These are phyloP conservation scores for Prosopis cineraria DNA, from an alignment of 306 rosid genomes.

Conservation along the genomic window DNA sequence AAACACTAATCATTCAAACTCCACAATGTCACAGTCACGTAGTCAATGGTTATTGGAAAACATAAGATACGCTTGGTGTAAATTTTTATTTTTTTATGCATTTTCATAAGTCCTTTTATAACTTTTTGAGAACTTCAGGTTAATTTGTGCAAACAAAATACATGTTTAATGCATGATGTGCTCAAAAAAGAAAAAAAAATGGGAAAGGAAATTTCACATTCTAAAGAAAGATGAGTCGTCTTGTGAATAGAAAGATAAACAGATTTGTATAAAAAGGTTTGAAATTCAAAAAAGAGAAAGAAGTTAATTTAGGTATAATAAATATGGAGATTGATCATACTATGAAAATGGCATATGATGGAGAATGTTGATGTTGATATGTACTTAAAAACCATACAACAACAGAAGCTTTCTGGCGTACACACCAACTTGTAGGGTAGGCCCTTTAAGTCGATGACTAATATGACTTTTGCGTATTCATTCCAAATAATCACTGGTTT, in stretches of 20 bases:
- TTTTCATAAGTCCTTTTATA: background rate
- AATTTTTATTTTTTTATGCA: background rate
- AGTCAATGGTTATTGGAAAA: background rate
- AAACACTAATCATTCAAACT: background rate
- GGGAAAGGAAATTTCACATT: background rate
- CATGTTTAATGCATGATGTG: background rate
- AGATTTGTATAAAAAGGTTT: background rate
- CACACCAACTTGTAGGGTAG: background rate
- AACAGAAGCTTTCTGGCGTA: background rate
- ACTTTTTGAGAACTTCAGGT: background rate
- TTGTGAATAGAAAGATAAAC: background rate
- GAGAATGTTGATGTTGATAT: background rate
- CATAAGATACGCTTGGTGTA: no score
- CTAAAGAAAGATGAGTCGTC: background rate
- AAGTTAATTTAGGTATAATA: background rate
- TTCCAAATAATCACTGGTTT: background rate
- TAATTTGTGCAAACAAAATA: background rate
- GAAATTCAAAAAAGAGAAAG: background rate
- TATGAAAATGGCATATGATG: background rate
- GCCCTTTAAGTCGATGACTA: background rate
- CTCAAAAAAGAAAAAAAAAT: background rate
- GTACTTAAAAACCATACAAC: background rate
- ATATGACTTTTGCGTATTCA: background rate
- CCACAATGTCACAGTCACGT: no score
- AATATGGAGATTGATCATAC: background rate